phyloP scores from a whole-genome alignment of 306 rosid species.

The Pachyrhizus erosus region DNA sequence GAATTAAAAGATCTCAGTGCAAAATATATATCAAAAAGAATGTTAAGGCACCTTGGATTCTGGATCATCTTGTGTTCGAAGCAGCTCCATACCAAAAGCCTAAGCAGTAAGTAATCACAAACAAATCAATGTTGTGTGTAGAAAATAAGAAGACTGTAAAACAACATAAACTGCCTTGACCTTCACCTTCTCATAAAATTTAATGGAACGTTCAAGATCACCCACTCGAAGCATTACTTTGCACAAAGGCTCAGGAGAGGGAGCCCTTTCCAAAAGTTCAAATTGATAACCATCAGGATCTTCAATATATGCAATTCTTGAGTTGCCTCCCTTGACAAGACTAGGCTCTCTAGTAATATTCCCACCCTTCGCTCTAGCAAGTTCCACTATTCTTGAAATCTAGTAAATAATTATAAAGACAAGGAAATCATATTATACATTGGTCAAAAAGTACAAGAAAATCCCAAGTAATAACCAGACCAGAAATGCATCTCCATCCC shows the following conservation, averaged over 20 bases:
- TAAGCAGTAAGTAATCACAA: conserved; percentile 41
- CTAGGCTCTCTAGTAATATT: conserved; percentile 83
- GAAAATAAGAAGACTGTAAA: conserved; percentile 21
- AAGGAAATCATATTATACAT: conserved; percentile 10
- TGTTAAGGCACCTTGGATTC: conserved; percentile 77
- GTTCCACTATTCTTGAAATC: conserved; percentile 87
- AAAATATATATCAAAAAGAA: conserved; percentile 12
- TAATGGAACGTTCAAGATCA: conserved; percentile 88
- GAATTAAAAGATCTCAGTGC: background rate
- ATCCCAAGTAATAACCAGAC: conserved; percentile 21
- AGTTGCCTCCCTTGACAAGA: conserved; percentile 76
- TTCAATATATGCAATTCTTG: conserved; percentile 77
- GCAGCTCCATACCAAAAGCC: conserved; percentile 98
- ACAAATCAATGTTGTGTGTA: conserved; percentile 15
- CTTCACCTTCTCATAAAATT: conserved; percentile 90
- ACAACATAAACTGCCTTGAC: conserved; percentile 30
- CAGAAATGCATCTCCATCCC: conserved; percentile 5
- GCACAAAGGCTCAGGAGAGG: conserved; percentile 89
- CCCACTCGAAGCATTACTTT: conserved; percentile 99
- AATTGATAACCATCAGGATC: conserved; percentile 97
- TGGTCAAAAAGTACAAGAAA: conserved; percentile 35
- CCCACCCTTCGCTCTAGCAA: conserved; percentile 89
- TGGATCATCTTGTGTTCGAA: conserved; percentile 78
- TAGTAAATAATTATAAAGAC: conserved; percentile 46
- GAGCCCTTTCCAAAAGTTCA: conserved; percentile 85